Evolutionary conservation across 2,329 filamentous ascomycete genomes (phyloP).

Genomic region (Hypoxylon sp.): DNA sequence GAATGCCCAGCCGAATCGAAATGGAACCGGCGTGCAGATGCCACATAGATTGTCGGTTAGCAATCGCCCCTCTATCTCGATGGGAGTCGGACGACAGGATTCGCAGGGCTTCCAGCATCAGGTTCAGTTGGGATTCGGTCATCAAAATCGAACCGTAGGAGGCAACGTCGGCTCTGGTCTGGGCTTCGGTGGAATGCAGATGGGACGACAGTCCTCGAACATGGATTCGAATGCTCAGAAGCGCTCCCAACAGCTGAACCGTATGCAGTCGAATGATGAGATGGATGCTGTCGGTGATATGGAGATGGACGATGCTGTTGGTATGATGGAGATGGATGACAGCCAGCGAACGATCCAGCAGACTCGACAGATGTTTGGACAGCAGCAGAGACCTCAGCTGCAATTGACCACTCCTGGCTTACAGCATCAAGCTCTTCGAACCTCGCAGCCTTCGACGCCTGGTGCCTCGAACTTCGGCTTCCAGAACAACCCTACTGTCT

Average conservation of each 20-base stretch:
- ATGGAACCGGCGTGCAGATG: constrained; percentile 48
- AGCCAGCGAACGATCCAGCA: constrained; percentile 76
- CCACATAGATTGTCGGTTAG: constrained; percentile 51
- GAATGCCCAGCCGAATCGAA: constrained; percentile 55
- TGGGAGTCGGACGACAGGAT: constrained; percentile 48
- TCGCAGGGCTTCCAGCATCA: constrained; percentile 49
- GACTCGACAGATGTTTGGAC: constrained; percentile 76
- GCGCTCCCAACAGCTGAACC: constrained; percentile 59
- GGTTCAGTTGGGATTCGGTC: constrained; percentile 49
- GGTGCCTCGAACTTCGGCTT: constrained; percentile 81
- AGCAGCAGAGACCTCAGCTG: constrained; percentile 76
- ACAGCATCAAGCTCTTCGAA: constrained; percentile 83
- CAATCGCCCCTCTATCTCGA: constrained; percentile 49
- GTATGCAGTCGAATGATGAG: constrained; percentile 67
- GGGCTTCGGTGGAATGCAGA: constrained; percentile 54
- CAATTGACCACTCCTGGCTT: constrained; percentile 84
- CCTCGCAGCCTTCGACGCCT: constrained; percentile 88
- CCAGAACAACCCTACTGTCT: constrained; percentile 95
- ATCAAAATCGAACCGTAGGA: constrained; percentile 46
- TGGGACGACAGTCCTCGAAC: constrained; percentile 56
- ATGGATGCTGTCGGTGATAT: constrained; percentile 92
- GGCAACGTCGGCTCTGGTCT: constrained; percentile 42
- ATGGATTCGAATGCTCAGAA: constrained; percentile 55
- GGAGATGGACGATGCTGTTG: constrained; percentile 92
- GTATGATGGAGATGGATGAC: constrained; percentile 73